Evolutionary conservation across 441 rosid genomes (phyloP).

Genomic region (Melastoma candidum): DNA sequence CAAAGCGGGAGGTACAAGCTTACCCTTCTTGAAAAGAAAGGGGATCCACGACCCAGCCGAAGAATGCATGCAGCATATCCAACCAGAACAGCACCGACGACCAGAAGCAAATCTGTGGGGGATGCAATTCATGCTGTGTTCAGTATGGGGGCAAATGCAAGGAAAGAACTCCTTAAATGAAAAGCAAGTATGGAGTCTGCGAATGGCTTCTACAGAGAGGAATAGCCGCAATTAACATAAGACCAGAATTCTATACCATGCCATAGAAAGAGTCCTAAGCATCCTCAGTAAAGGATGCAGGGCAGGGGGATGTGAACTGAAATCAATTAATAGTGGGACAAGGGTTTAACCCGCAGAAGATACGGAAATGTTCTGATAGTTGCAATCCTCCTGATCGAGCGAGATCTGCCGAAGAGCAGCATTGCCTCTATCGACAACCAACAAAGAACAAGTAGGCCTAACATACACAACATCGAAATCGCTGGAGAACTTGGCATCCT

Average conservation of each 20-base stretch:
- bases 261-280: no score
- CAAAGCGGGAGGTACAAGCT: background rate
- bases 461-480: constrained; percentile 90
- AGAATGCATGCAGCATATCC: constrained; percentile 77
- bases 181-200: no score
- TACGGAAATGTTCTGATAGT: constrained; percentile 47
- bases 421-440: constrained; percentile 92
- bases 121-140: background rate
- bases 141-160: no score
- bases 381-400: constrained; percentile 80
- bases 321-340: background rate
- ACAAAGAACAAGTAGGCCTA: constrained; percentile 80
- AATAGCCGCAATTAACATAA: no score
- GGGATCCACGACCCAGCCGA: constrained; percentile 66
- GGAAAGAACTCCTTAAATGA: no score
- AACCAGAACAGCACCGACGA: constrained; percentile 64
- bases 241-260: no score
- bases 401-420: constrained; percentile 94
- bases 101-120: constrained; percentile 66
- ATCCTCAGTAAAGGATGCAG: no score
- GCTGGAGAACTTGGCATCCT: constrained; percentile 88
- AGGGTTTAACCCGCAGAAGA: constrained; percentile 5
- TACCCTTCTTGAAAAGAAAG: constrained; percentile 48
- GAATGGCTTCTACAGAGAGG: no score
- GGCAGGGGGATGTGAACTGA: background rate